Evolutionary conservation across 2,329 filamentous ascomycete species (phyloP), one percentile per base, ranked within the genome.

Genomic region (Monosporascus sp.): DNA sequence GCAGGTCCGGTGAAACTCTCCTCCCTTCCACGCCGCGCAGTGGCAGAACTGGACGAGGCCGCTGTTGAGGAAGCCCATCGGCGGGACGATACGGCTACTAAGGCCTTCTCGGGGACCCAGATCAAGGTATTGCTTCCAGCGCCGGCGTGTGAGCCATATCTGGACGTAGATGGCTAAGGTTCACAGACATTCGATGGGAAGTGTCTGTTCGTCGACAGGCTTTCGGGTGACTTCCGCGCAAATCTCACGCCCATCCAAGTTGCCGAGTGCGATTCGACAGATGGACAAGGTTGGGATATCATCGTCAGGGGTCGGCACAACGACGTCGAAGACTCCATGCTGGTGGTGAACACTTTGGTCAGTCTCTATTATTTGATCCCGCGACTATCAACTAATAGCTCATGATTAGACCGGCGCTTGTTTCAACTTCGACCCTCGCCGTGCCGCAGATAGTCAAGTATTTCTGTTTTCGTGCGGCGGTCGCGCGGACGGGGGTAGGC

Each of bases 401-500:
- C 44, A 1, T 57, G 5, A 20, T 11, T 39, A 73, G 68, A 83
- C 80, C 1, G 75, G 82, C 62, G 80, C 80, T 44, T 84, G 81
- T 61, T 68, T 82, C 60, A 83, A 81, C 68, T 81, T 81, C 55
- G 80, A 84, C 58, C 72, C 75, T 5, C 72, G 80, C 47, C 72
- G 79, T 27, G 65, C 70, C 0, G 69, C 71, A 2, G 79, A 78
- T 11, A 76, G 78, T 60, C 79, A 81, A 58, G 78, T 81, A 15
- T 60, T 77, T 37, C 70, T 84, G 24, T 84, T 83, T 60, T 81
- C 80, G 11, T 84, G 81, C 55, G 81, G 80, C 49, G 80, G 80
- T 17, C 72, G 80, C 39, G 80, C 80, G 20, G 81, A 79, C 54
- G 80, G 80, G 45, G 67, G 68, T 72, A 57, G 52, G 66, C 63